Evolutionary conservation across 345 rosid genomes (phyloP), one percentile per base, ranked within the genome.

Genomic region (Cochlearia excelsa): DNA sequence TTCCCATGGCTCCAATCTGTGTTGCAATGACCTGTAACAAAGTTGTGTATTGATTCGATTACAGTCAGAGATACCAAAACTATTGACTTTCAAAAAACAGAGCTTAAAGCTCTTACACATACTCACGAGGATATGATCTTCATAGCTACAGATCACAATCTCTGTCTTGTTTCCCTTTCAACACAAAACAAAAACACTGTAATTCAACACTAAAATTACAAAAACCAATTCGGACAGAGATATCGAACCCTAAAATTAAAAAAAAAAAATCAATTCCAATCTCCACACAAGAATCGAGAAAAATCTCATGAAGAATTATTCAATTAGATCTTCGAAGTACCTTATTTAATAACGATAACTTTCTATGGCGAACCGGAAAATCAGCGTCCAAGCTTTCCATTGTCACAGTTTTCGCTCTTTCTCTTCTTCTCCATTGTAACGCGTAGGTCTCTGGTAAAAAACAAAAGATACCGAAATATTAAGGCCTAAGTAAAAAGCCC

Each of bases 1-100:
- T 86, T 43, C 96, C 98, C 96, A 91, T 80, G 35, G 86, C 74
- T 76, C 88, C 98, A 58, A 88, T 80, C 70, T 91, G 96, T 57
- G 92, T 84, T 11, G 83, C 96, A 71, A 84, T 80, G 42, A 88
- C 92, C 96, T 88, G 81, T 70, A 63, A 59, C 41, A 77, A 61
- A 46, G n/a, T 54, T 10, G 27, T 51, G 54, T n/a, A n/a, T n/a
- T n/a, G n/a, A n/a, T n/a, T n/a, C 31, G 10, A 8, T 57, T 39
- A 65, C 34, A n/a, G 54, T 76, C 51, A 62, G 51, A 66, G 52
- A 37, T 26, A 35, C 34, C 23, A 37, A 6, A 33, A 9, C 51
- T 26, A 5, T 26, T n/a, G n/a, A n/a, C n/a, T n/a, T n/a, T n/a
- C n/a, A n/a, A n/a, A n/a, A n/a, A n/a, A n/a, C n/a, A n/a, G n/a